Percentiles rank a stretch among this genome's conserved stretches.
Conservation (phyloP, 2,329 filamentous ascomycete species). For the Exserohilum turcica region DNA sequence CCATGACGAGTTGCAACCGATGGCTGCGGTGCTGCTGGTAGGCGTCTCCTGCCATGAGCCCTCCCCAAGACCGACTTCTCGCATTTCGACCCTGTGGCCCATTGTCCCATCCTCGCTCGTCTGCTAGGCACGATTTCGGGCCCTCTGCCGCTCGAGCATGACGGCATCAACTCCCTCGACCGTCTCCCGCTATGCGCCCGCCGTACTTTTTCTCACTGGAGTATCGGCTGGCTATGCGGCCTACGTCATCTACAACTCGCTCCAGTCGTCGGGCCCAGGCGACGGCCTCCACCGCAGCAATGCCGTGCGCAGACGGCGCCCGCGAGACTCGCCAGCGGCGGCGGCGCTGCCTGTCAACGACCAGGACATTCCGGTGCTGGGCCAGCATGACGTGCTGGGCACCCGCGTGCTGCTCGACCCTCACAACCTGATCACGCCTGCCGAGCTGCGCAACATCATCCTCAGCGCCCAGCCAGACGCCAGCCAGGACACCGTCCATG, state of each 20-base stretch:
- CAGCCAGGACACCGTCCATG: conserved; percentile 26
- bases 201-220: conserved; percentile 61
- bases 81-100: conserved; percentile 1
- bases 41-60: conserved; percentile 5
- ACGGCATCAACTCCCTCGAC: conserved; percentile 39
- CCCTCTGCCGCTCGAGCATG: conserved; percentile 29
- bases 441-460: conserved; percentile 33
- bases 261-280: conserved; percentile 32
- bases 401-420: conserved; percentile 29
- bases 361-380: conserved; percentile 28
- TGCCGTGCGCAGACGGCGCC: conserved; percentile 61
- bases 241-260: conserved; percentile 62
- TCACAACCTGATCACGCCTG: conserved; percentile 23
- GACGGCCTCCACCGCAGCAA: conserved; percentile 66
- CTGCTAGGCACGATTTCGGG: conserved; percentile 4
- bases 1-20: conserved; percentile 20
- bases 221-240: conserved; percentile 62
- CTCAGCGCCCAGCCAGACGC: conserved; percentile 23
- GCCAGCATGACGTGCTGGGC: conserved; percentile 36
- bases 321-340: conserved; percentile 30
- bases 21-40: conserved; percentile 20
- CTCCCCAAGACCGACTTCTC: conserved; percentile 4
- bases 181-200: conserved; percentile 51
- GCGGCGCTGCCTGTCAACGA: conserved; percentile 23
- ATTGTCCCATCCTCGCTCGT: background rate